A percentile compares a stretch with the other conserved stretches of the same genome.
phyloP scores from a whole-genome alignment of 148 eudicot species.

The Camellia lanceoleosa region DNA sequence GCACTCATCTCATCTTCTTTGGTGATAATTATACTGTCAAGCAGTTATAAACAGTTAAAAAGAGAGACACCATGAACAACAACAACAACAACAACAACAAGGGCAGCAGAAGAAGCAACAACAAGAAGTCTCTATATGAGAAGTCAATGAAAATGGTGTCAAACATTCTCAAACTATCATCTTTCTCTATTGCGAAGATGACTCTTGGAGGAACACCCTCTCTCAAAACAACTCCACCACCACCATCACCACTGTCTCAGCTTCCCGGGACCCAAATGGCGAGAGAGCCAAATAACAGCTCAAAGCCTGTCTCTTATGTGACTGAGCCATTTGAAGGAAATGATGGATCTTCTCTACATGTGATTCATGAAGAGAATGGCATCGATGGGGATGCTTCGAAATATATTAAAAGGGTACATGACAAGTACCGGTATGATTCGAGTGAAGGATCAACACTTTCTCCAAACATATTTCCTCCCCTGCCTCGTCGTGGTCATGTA shows the following conservation, averaged over 20 bases:
- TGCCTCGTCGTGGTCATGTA: constrained; percentile 10
- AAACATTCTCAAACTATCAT: constrained; percentile 24
- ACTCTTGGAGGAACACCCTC: constrained; percentile 18
- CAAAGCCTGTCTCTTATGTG: constrained; percentile 19
- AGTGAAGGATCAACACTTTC: background rate
- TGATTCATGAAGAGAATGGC: constrained; percentile 14
- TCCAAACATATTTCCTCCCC: too few relatives aligned
- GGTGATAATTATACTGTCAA: too few relatives aligned
- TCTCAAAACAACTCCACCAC: background rate
- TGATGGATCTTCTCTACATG: background rate
- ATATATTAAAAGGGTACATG: constrained; percentile 27
- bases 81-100: constrained; percentile 17
- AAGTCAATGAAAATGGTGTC: constrained; percentile 31
- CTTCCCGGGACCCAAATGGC: background rate
- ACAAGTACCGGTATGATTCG: constrained; percentile 18
- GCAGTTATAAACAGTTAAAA: background rate
- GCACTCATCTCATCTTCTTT: background rate
- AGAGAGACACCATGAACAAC: constrained; percentile 22
- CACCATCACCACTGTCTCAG: background rate
- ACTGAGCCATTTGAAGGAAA: constrained; percentile 14
- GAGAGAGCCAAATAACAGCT: constrained; percentile 15
- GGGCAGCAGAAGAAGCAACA: background rate
- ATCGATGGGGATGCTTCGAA: constrained; percentile 20
- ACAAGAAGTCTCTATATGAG: constrained; percentile 26
- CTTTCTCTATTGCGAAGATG: constrained; percentile 22